A percentile compares a stretch with the other conserved stretches of the same genome.
phyloP scores from a whole-genome alignment of 164 flowering plant species.

The Kalanchoe fedtschenkoi region DNA sequence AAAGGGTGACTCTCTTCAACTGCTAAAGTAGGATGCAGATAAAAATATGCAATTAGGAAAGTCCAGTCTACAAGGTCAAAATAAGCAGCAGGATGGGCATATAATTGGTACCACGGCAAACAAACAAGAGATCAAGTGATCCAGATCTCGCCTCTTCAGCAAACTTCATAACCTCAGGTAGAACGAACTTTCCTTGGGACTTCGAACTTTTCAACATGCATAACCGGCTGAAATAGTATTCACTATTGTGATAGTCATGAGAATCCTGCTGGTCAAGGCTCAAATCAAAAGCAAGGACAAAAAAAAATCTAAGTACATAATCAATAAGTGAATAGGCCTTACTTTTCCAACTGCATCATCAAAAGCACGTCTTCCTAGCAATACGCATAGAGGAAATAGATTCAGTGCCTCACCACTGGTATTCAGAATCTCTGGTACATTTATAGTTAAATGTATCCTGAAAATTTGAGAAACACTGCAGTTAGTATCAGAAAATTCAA shows the following conservation, averaged over 20 bases:
- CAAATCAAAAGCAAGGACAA: conserved; percentile 1
- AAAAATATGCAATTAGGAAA: not conserved
- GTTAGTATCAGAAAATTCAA: not conserved
- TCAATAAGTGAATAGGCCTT: conserved; percentile 7
- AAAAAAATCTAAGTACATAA: not conserved
- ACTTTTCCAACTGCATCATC: conserved; percentile 43
- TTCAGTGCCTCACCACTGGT: conserved; percentile 30
- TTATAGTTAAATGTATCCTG: conserved; percentile 65
- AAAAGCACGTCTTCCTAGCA: conserved; percentile 52
- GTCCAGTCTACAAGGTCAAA: not conserved
- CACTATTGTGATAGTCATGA: conserved; percentile 9
- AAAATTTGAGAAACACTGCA: conserved; percentile 7
- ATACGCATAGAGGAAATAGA: conserved; percentile 50
- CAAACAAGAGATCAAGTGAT: conserved; percentile 45
- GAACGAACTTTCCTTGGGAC: conserved; percentile 45
- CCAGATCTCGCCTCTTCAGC: conserved; percentile 44
- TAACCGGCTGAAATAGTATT: conserved; percentile 30
- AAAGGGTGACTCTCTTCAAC: conserved; percentile 23
- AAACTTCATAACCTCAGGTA: conserved; percentile 63
- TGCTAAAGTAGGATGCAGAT: conserved; percentile 15
- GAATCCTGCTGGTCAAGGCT: conserved; percentile 18
- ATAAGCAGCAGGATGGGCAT: not conserved
- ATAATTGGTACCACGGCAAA: conserved; percentile 51
- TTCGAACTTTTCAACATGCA: conserved; percentile 32
- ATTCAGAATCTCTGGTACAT: conserved; percentile 33